A percentile compares a stretch with the other conserved stretches of the same genome.
Evolutionary conservation across 306 rosid species (phyloP).

Genomic region (Rosa multiflora): DNA sequence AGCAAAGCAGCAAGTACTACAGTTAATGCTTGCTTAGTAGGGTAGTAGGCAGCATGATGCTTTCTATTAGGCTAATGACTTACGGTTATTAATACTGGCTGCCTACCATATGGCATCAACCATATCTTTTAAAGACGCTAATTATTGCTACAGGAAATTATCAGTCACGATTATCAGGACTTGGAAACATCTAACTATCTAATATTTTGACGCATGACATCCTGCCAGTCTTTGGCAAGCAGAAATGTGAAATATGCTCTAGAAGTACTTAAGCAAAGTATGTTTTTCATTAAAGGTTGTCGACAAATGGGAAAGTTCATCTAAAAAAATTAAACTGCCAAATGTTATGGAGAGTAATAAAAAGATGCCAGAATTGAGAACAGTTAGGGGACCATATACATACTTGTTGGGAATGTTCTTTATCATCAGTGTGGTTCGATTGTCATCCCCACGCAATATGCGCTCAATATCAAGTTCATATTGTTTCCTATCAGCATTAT

Average conservation of each 20-base stretch:
- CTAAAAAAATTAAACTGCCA: not conserved
- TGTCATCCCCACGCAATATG: conserved; percentile 64
- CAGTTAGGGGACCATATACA: conserved; percentile 24
- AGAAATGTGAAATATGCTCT: not conserved
- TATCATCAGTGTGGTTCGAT: conserved; percentile 78
- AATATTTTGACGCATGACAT: not conserved
- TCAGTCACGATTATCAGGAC: not conserved
- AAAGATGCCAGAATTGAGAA: conserved; percentile 14
- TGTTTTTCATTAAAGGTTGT: not conserved
- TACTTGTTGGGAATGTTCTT: conserved; percentile 92
- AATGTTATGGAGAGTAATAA: not conserved
- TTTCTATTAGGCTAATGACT: not conserved
- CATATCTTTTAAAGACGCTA: not conserved
- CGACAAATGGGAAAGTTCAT: not conserved
- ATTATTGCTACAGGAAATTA: not conserved
- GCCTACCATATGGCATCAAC: not conserved
- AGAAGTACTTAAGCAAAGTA: not conserved
- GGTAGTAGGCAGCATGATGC: not conserved
- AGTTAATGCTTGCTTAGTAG: not conserved
- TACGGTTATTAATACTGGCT: not conserved
- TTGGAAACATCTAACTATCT: not conserved
- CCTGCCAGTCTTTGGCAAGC: not conserved
- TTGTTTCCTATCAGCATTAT: conserved; percentile 66
- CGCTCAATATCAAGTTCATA: conserved; percentile 75
- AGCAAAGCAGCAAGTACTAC: not conserved